Conservation (phyloP, 179 eudicot species). For the Beta corolliflora region DNA sequence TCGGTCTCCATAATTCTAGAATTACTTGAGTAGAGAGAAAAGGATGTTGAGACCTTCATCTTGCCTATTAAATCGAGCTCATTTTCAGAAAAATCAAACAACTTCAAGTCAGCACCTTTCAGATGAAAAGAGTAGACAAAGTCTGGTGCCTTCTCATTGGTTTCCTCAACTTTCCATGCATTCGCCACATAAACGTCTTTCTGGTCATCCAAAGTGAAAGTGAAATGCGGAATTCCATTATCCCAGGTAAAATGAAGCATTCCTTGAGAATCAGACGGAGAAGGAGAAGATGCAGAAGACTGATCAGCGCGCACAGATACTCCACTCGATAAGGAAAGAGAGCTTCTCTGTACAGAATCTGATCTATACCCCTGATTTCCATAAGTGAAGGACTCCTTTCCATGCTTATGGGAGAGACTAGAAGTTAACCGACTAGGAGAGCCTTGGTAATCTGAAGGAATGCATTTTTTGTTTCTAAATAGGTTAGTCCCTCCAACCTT, state of each 20-base stretch:
- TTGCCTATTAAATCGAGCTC: slow-evolving; percentile 54
- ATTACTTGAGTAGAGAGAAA: slow-evolving; percentile 45
- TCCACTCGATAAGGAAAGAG: slow-evolving; percentile 47
- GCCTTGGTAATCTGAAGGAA: slow-evolving; percentile 28
- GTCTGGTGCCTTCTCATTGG: slow-evolving; percentile 45
- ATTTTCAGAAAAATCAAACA: slow-evolving; percentile 30
- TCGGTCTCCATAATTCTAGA: slow-evolving; percentile 63
- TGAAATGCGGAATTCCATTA: slow-evolving; percentile 57
- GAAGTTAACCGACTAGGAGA: slow-evolving; percentile 35
- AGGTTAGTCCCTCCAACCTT: slow-evolving; percentile 36
- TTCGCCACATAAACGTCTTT: slow-evolving; percentile 63
- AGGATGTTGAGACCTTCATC: slow-evolving; percentile 74
- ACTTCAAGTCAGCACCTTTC: slow-evolving; percentile 38
- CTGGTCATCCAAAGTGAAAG: slow-evolving; percentile 72
- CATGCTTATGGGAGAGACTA: slow-evolving; percentile 34
- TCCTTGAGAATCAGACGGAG: slow-evolving; percentile 44
- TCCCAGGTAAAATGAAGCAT: slow-evolving; percentile 77
- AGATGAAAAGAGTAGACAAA: slow-evolving; percentile 57
- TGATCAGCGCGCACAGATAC: slow-evolving; percentile 42
- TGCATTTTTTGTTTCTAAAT: slow-evolving; percentile 29
- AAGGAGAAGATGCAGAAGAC: slow-evolving; percentile 38
- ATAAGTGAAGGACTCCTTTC: slow-evolving; percentile 29
- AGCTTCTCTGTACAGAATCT: slow-evolving; percentile 42
- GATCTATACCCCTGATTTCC: slow-evolving; percentile 31
- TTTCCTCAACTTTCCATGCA: slow-evolving; percentile 34